A percentile compares a stretch with the other conserved stretches of the same genome.
Evolutionary conservation across 257 asterid genomes (phyloP).

Genomic region (Mentha longifolia): DNA sequence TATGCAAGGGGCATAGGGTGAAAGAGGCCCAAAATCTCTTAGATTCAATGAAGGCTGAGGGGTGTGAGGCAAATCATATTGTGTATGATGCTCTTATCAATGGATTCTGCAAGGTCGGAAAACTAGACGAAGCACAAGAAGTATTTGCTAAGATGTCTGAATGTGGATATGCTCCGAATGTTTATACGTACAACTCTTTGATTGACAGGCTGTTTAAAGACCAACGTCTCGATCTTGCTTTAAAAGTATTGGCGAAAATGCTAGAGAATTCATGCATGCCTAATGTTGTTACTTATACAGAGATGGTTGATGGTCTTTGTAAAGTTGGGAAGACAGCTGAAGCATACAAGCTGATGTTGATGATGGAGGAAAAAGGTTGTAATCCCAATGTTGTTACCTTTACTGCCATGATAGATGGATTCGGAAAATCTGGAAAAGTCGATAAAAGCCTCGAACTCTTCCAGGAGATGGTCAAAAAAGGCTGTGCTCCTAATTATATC

Average conservation of each 20-base stretch:
- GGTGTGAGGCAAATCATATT: constrained; percentile 77
- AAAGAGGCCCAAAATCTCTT: constrained; percentile 75
- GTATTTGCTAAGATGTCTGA: constrained; percentile 77
- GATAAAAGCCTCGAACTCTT: too few relatives aligned
- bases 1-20: constrained; percentile 85
- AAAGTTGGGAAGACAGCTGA: constrained; percentile 87
- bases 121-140: constrained; percentile 91
- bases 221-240: constrained; percentile 85
- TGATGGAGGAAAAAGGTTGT: too few relatives aligned
- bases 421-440: too few relatives aligned
- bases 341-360: constrained; percentile 84
- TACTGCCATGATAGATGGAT: too few relatives aligned
- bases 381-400: too few relatives aligned
- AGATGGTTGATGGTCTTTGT: constrained; percentile 92
- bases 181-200: too few relatives aligned
- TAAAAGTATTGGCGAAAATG: constrained; percentile 84
- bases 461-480: too few relatives aligned
- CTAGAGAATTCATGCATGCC: constrained; percentile 80
- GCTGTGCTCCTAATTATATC: too few relatives aligned
- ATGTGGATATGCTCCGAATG: constrained; percentile 68
- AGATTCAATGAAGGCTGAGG: constrained; percentile 69
- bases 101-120: constrained; percentile 92
- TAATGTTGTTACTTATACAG: constrained; percentile 82
- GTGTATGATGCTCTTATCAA: constrained; percentile 91
- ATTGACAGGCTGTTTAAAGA: constrained; percentile 87